Conservation (phyloP, 1,139 yeast genomes). For the Taphrina populina region DNA sequence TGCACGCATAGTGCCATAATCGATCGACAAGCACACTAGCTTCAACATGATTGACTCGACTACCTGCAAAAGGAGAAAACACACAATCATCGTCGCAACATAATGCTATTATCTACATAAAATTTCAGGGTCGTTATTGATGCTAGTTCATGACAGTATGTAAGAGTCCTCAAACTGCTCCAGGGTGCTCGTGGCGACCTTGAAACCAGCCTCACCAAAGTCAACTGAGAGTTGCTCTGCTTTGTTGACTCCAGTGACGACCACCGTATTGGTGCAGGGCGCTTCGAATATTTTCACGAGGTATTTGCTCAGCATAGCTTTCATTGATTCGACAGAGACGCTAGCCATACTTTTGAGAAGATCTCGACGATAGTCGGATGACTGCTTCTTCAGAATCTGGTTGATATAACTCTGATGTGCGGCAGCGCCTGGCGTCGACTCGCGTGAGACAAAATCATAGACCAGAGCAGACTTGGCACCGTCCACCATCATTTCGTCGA, state of each 20-base stretch:
- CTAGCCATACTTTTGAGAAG: slow-evolving; percentile 35
- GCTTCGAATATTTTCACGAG: slow-evolving; percentile 23
- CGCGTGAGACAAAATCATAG: slow-evolving; percentile 41
- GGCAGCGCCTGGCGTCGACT: slow-evolving; percentile 39
- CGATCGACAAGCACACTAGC: too few relatives aligned
- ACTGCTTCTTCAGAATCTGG: slow-evolving; percentile 45
- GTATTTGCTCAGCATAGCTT: slow-evolving; percentile 19
- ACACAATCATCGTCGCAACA: too few relatives aligned
- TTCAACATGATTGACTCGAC: too few relatives aligned
- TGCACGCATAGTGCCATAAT: too few relatives aligned
- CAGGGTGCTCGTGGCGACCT: slow-evolving; percentile 5
- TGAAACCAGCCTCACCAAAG: slow-evolving; percentile 18
- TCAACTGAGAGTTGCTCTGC: slow-evolving; percentile 2
- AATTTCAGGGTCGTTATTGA: too few relatives aligned
- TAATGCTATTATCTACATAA: too few relatives aligned
- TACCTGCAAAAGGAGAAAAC: too few relatives aligned
- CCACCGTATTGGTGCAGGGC: slow-evolving; percentile 12
- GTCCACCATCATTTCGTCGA: slow-evolving; percentile 30
- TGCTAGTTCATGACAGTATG: too few relatives aligned
- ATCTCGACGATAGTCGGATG: slow-evolving; percentile 41
- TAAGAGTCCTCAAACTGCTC: slow-evolving; percentile 25
- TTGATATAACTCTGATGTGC: slow-evolving; percentile 32
- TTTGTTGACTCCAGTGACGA: slow-evolving; percentile 14
- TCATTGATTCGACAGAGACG: slow-evolving; percentile 19
- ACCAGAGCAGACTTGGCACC: slow-evolving; percentile 35